These are phyloP conservation scores for Beta lomatogona DNA, from an alignment of 179 eudicot species.

Conservation along the genomic window DNA sequence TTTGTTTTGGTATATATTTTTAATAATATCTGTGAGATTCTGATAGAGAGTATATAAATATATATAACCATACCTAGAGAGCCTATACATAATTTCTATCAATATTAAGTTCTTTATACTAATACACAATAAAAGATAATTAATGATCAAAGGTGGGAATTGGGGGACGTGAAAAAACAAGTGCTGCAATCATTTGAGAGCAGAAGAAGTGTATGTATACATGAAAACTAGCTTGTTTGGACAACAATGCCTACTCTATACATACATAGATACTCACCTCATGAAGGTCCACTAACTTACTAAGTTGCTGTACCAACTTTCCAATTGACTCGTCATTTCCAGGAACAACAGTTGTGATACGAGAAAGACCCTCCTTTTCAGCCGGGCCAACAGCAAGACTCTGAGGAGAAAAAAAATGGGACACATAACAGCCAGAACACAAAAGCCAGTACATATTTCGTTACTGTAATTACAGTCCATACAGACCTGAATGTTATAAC, in stretches of 20 bases:
- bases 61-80: too few species aligned
- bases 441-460: neutral
- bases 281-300: constrained; percentile 44
- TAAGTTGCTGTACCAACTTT: constrained; percentile 53
- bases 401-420: constrained; percentile 24
- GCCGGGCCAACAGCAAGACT: constrained; percentile 57
- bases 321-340: constrained; percentile 54
- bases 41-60: too few species aligned
- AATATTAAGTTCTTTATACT: too few species aligned
- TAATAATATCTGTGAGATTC: too few species aligned
- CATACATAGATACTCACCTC: constrained; percentile 33
- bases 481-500: constrained; percentile 78
- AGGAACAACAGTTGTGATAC: constrained; percentile 52
- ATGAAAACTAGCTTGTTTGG: neutral
- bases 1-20: too few species aligned
- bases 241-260: neutral
- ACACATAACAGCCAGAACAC: neutral
- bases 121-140: too few species aligned
- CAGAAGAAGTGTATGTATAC: neutral
- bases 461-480: neutral
- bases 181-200: too few species aligned
- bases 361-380: constrained; percentile 49
- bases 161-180: too few species aligned
- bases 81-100: too few species aligned
- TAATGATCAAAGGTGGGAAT: too few species aligned